phyloP scores from a whole-genome alignment of 129 eudicot genomes.

The Rutidosis leptorrhynchoides region DNA sequence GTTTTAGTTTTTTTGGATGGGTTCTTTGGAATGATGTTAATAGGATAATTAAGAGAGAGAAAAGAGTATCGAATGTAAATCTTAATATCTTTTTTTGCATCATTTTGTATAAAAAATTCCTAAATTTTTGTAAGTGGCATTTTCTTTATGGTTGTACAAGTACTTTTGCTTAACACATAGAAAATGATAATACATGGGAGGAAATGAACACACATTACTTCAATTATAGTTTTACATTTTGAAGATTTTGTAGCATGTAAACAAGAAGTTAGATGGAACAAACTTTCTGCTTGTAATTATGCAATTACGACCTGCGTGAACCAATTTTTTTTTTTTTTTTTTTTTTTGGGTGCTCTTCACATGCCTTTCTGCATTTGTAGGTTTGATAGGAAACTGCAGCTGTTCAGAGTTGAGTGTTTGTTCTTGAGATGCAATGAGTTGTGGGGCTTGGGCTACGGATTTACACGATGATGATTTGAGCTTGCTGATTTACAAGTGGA shows the following conservation, averaged over 20 bases:
- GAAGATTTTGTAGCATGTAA: neutral
- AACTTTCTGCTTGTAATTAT: neutral
- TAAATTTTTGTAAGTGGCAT: neutral
- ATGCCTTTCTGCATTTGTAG: neutral
- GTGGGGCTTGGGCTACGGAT: neutral
- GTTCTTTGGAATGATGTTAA: neutral
- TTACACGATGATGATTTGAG: conserved; percentile 5
- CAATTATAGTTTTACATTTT: neutral
- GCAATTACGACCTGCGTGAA: neutral
- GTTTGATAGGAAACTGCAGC: conserved; percentile 1
- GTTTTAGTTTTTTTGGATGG: neutral
- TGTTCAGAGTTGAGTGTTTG: neutral
- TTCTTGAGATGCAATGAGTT: neutral
- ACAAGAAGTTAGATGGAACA: neutral
- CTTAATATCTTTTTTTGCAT: neutral
- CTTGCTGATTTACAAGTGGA: conserved; percentile 6
- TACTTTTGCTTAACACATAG: neutral
- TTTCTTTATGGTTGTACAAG: neutral
- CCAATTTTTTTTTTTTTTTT: neutral
- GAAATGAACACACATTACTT: no score
- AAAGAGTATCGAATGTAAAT: no score
- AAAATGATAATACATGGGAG: no score
- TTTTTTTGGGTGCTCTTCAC: neutral
- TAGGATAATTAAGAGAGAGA: neutral
- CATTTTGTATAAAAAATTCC: neutral